Evolutionary conservation across 768 basidiomycete species (phyloP).

Genomic region (Dioszegia crocea): DNA sequence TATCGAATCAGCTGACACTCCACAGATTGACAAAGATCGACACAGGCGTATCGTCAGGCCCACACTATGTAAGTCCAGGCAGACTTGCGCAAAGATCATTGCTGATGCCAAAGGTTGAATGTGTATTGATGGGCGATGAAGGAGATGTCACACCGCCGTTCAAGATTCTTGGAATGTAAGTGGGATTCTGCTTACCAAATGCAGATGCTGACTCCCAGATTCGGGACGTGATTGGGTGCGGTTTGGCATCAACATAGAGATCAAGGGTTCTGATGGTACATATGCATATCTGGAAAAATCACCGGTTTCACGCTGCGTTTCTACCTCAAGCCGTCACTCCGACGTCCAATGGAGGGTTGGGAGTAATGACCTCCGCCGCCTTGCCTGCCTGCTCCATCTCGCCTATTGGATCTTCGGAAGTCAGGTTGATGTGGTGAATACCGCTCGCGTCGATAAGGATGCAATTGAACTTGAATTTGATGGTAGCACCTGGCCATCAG

Average conservation of each 20-base stretch:
- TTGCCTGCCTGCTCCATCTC: constrained; percentile 15
- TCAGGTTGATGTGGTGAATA: constrained; percentile 68
- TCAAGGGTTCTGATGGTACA: neutral
- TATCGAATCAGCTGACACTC: neutral
- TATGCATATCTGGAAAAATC: constrained; percentile 6
- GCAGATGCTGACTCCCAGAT: constrained; percentile 4
- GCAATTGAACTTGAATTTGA: constrained; percentile 69
- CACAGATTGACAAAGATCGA: constrained; percentile 81
- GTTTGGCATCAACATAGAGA: neutral
- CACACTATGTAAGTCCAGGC: constrained; percentile 62
- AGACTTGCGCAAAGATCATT: neutral
- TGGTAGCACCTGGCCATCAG: constrained; percentile 31
- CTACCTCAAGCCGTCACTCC: constrained; percentile 11
- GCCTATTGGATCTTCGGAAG: constrained; percentile 21
- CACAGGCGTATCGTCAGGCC: constrained; percentile 70
- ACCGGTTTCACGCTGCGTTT: neutral
- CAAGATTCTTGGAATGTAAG: constrained; percentile 76
- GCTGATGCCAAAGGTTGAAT: constrained; percentile 58
- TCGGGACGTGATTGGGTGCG: constrained; percentile 4
- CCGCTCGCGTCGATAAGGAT: constrained; percentile 92
- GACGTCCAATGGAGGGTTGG: constrained; percentile 31
- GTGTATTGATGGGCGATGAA: constrained; percentile 73
- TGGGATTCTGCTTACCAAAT: neutral
- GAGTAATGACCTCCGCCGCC: constrained; percentile 13
- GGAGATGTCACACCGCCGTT: constrained; percentile 65